Evolutionary conservation across 2,329 filamentous ascomycete species (phyloP).

Genomic region (Pyrenophora tritici-repentis): DNA sequence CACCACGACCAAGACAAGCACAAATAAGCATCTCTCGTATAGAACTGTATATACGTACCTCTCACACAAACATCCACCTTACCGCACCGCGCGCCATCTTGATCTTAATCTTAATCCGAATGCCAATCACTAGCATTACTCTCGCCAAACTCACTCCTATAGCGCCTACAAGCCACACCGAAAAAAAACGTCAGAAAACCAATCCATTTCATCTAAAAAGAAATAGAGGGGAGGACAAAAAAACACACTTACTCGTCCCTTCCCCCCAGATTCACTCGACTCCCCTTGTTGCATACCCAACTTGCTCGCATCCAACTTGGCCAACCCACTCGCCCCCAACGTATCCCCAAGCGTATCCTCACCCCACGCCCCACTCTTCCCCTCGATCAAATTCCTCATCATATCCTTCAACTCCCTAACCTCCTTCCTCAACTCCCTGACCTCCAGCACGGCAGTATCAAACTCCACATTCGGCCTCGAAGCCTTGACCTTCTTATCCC

Average conservation of each 20-base stretch:
- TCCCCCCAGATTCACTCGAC: conserved; percentile 31
- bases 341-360: conserved; percentile 40
- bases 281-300: conserved; percentile 21
- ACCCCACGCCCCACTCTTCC: conserved; percentile 27
- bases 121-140: conserved; percentile 31
- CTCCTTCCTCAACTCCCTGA: conserved; percentile 52
- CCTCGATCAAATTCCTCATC: conserved; percentile 33
- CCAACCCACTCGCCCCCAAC: conserved; percentile 34
- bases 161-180: conserved; percentile 7
- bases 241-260: conserved; percentile 28
- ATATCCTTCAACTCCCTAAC: conserved; percentile 53
- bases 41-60: too few relatives aligned
- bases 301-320: conserved; percentile 22
- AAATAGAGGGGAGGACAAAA: not conserved
- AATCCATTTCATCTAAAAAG: not conserved
- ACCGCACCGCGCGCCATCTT: too few relatives aligned
- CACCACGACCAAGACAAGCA: too few relatives aligned
- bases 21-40: too few relatives aligned
- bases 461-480: conserved; percentile 81
- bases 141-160: conserved; percentile 29
- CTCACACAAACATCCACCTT: too few relatives aligned
- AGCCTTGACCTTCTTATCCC: conserved; percentile 78
- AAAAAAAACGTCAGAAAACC: conserved; percentile 9
- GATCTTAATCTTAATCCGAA: too few relatives aligned
- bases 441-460: conserved; percentile 74